A percentile compares a stretch with the other conserved stretches of the same genome.
Evolutionary conservation across 2,329 filamentous ascomycete species (phyloP).

Genomic region (Pestalotiopsis sp.): DNA sequence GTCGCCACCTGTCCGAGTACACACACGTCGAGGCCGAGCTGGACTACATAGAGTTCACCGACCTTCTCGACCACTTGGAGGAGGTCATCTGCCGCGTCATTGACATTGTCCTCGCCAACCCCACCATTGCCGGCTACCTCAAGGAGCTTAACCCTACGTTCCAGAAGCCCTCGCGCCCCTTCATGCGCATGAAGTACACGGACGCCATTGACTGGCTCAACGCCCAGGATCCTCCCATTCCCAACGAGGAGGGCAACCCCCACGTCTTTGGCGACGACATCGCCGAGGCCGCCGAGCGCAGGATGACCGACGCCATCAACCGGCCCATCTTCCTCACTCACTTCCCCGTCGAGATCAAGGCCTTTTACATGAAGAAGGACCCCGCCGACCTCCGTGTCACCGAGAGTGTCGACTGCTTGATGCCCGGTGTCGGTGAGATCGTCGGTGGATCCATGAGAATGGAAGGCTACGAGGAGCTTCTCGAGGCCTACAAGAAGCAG

Average conservation of each 20-base stretch:
- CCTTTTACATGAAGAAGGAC: constrained; percentile 98
- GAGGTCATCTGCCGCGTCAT: constrained; percentile 85
- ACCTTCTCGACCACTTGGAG: constrained; percentile 87
- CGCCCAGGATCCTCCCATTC: constrained; percentile 77
- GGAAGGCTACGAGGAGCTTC: constrained; percentile 85
- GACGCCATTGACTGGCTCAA: constrained; percentile 95
- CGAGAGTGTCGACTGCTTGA: constrained; percentile 81
- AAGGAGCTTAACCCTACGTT: constrained; percentile 92
- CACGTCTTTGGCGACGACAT: constrained; percentile 97
- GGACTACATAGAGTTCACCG: constrained; percentile 91
- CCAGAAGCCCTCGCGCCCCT: constrained; percentile 78
- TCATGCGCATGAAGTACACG: constrained; percentile 88
- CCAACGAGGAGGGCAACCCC: constrained; percentile 87
- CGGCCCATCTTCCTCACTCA: constrained; percentile 93
- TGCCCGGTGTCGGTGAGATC: constrained; percentile 97
- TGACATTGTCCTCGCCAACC: constrained; percentile 74
- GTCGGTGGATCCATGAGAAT: constrained; percentile 97
- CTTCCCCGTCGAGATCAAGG: constrained; percentile 97
- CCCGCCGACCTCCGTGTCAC: constrained; percentile 79
- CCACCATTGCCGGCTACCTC: constrained; percentile 72
- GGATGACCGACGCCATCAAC: constrained; percentile 97
- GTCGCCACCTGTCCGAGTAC: constrained; percentile 93
- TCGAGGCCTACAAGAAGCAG: constrained; percentile 85
- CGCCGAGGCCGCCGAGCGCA: constrained; percentile 93
- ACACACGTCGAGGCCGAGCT: constrained; percentile 96